Percentiles rank a stretch among this genome's conserved stretches.
Evolutionary conservation across 1,139 yeast genomes (phyloP).

Genomic region (Ogataea hybrid): DNA sequence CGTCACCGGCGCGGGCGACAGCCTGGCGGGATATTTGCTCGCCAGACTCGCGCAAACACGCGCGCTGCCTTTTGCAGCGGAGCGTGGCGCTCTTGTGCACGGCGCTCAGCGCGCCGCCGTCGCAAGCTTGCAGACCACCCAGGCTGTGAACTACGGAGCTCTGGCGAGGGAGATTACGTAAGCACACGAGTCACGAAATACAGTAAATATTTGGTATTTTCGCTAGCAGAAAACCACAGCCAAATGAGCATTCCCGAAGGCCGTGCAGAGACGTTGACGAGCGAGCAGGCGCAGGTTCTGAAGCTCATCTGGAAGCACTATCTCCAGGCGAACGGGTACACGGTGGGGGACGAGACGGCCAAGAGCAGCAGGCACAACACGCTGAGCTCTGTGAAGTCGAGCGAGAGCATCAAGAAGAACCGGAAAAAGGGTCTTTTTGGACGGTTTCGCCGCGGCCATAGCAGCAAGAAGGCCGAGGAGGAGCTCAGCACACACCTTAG

Average conservation of each 20-base stretch:
- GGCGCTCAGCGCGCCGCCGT: slow-evolving; percentile 51
- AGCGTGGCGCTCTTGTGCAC: slow-evolving; percentile 29
- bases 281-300: slow-evolving; percentile 61
- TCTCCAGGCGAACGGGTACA: slow-evolving; percentile 58
- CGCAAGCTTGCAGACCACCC: slow-evolving; percentile 32
- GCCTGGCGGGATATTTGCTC: slow-evolving; percentile 55
- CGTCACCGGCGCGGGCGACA: slow-evolving; percentile 77
- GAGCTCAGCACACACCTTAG: slow-evolving; percentile 10
- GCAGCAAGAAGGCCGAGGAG: slow-evolving; percentile 24
- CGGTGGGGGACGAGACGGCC: slow-evolving; percentile 26
- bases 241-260: slow-evolving; percentile 38
- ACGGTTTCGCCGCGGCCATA: slow-evolving; percentile 22
- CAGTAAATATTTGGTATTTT: background rate
- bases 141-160: slow-evolving; percentile 24
- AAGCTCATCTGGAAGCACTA: slow-evolving; percentile 77
- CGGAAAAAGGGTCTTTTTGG: slow-evolving; percentile 32
- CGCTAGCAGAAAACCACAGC: slow-evolving; percentile 3
- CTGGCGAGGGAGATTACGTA: slow-evolving; percentile 2
- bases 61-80: slow-evolving; percentile 10
- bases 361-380: slow-evolving; percentile 21
- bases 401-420: slow-evolving; percentile 16
- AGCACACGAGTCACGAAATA: background rate
- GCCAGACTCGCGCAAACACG: slow-evolving; percentile 26
- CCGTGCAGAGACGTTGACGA: slow-evolving; percentile 55
- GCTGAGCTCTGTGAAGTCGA: slow-evolving; percentile 20